phyloP scores from a whole-genome alignment of 768 basidiomycete species.

The Hericium rajendrae region DNA sequence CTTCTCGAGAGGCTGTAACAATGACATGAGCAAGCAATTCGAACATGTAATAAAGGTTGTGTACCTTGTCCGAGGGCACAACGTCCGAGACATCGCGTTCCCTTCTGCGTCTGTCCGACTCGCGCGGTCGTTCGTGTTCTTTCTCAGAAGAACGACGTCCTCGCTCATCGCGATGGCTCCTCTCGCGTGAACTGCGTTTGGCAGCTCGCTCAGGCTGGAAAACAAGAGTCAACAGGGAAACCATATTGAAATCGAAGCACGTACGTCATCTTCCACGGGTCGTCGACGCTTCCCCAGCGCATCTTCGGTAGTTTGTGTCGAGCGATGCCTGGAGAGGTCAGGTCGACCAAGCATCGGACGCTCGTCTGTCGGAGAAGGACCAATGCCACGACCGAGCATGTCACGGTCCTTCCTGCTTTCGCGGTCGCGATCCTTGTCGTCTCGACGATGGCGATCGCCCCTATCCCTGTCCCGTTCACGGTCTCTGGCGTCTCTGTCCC shows the following conservation, averaged over 20 bases:
- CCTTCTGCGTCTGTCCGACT: constrained; percentile 56
- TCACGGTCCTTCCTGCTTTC: constrained; percentile 56
- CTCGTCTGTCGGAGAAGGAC: constrained; percentile 37
- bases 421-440: constrained; percentile 50
- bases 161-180: constrained; percentile 68
- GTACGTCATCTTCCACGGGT: constrained; percentile 63
- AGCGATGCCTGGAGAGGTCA: constrained; percentile 48
- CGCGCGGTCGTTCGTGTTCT: constrained; percentile 50
- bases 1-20: constrained; percentile 39
- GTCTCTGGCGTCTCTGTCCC: constrained; percentile 14
- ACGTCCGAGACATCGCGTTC: constrained; percentile 51
- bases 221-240: neutral
- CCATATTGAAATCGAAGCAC: constrained; percentile 17
- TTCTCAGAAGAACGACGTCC: constrained; percentile 50
- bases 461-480: constrained; percentile 17
- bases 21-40: neutral
- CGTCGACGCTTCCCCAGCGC: constrained; percentile 65
- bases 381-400: constrained; percentile 23
- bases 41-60: constrained; percentile 5
- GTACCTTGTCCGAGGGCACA: constrained; percentile 50
- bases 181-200: constrained; percentile 78
- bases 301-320: constrained; percentile 42
- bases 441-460: constrained; percentile 24
- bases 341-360: constrained; percentile 49
- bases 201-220: constrained; percentile 57